Base-by-base conservation (phyloP, 2,329 filamentous ascomycete species). In the Dactylellina sp. region DNA sequence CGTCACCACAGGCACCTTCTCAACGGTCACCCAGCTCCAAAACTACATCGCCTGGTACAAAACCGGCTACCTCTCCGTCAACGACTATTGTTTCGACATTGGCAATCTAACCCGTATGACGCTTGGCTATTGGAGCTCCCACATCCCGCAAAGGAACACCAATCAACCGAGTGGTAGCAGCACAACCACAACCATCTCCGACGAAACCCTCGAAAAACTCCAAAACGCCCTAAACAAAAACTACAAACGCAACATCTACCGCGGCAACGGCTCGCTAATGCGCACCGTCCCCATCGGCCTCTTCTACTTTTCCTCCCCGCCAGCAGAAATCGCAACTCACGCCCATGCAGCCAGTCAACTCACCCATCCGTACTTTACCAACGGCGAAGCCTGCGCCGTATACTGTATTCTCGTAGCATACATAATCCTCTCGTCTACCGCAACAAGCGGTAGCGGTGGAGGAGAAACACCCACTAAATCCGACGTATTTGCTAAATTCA, bases 181-280 rank as follows among this genome's bases (percentile, higher is more conserved):
- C 14, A 39, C 3, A 32, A 24, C 49, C 75, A 18, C 57, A 16
- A 22, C 20, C 79, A 79, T n/a, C n/a, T n/a, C n/a, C n/a, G 66
- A n/a, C 14, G 7, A 65, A 59, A 5, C 75, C 79, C 25, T 75
- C 75, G 35, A 50, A 22, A 6, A 24, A 3, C 37, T 60, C 24
- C 71, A 70, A 40, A 22, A 18, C 2, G 28, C 42, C 0, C 28
- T 74, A 5, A 62, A 66, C 32, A 56, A 52, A 39, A n/a, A 12
- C 37, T 68, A 59, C 22, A 57, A 61, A 47, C 32, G 39, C 3
- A 9, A 39, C 6, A 20, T 7, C 5, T 63, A 32, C 46, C 80
- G 80, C 44, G 82, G 82, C 0, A 83, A 83, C 60, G 82, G 82
- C 11, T 81, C 80, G 55, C 76, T 83, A 47, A 83, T 84, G 82